Percentiles rank a stretch among this genome's conserved stretches.
phyloP scores from a whole-genome alignment of 2,329 filamentous ascomycete species.

The Apiospora marii region DNA sequence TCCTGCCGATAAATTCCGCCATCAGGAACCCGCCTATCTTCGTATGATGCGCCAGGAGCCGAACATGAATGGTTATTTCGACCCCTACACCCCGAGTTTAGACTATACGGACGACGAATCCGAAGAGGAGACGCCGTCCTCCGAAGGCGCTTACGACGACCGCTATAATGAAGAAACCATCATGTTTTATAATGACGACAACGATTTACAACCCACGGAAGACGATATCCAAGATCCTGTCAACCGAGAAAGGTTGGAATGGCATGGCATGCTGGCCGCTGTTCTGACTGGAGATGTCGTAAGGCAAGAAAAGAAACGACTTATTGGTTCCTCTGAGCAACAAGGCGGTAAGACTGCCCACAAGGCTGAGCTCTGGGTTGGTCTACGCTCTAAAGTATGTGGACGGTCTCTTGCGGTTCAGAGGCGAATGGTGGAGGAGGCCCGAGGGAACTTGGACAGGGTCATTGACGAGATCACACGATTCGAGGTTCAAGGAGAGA shows the following conservation, averaged over 20 bases:
- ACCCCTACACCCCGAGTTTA: slow-evolving; percentile 73
- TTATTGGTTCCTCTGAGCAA: slow-evolving; percentile 78
- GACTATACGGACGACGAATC: slow-evolving; percentile 80
- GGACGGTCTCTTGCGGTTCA: slow-evolving; percentile 87
- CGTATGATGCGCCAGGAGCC: slow-evolving; percentile 84
- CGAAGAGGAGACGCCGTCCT: slow-evolving; percentile 89
- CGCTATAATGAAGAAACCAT: slow-evolving; percentile 90
- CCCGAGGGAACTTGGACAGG: slow-evolving; percentile 74
- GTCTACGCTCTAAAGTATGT: slow-evolving; percentile 82
- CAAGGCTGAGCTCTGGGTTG: slow-evolving; percentile 86
- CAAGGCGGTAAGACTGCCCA: slow-evolving; percentile 69
- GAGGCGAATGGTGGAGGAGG: slow-evolving; percentile 86
- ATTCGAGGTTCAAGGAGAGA: slow-evolving; percentile 93
- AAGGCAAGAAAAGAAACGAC: slow-evolving; percentile 94
- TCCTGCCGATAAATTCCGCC: slow-evolving; percentile 61
- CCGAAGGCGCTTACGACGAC: slow-evolving; percentile 85
- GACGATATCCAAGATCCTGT: slow-evolving; percentile 90
- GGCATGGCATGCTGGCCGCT: slow-evolving; percentile 97
- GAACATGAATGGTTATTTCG: slow-evolving; percentile 71
- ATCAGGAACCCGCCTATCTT: slow-evolving; percentile 94
- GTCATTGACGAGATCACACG: slow-evolving; percentile 87
- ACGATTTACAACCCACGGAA: slow-evolving; percentile 85
- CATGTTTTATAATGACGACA: slow-evolving; percentile 85
- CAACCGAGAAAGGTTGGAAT: slow-evolving; percentile 91
- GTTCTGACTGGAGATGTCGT: slow-evolving; percentile 97